phyloP scores from a whole-genome alignment of 305 asterid species.

The Petunia hybrid region DNA sequence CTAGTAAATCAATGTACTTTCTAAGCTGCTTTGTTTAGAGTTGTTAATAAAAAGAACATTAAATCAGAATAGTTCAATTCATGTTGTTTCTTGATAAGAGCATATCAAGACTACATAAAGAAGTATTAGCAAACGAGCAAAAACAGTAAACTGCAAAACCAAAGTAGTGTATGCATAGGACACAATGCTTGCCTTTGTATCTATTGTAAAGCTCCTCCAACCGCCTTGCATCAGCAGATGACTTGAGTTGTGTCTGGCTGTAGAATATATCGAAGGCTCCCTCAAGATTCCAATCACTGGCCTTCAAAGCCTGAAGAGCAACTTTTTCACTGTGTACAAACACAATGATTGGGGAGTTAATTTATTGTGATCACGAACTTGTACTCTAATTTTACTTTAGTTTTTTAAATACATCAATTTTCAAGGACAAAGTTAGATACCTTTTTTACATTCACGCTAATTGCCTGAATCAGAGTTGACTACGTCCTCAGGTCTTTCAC shows the following conservation, averaged over 20 bases:
- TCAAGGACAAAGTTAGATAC: background rate
- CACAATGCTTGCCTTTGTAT: conserved; percentile 72
- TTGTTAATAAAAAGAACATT: too few species aligned
- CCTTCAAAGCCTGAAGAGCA: conserved; percentile 83
- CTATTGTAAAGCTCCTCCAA: conserved; percentile 92
- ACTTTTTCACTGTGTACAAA: conserved; percentile 76
- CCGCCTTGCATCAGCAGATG: conserved; percentile 84
- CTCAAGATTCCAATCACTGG: conserved; percentile 96
- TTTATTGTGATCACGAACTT: background rate
- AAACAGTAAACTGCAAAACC: conserved; percentile 15
- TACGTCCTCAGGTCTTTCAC: background rate
- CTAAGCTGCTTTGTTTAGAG: background rate
- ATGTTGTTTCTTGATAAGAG: conserved; percentile 12
- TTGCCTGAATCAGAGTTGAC: background rate
- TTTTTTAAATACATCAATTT: conserved; percentile 11
- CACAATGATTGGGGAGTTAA: conserved; percentile 29
- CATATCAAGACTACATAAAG: background rate
- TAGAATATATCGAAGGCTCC: conserved; percentile 95
- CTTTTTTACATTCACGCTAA: background rate
- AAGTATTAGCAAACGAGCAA: background rate
- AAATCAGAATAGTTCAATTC: conserved; percentile 9
- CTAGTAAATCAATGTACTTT: background rate
- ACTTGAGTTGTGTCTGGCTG: conserved; percentile 80
- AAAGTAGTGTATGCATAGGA: conserved; percentile 29
- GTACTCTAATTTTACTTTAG: background rate